These are phyloP conservation scores for Kodamaea hsintzibuensis DNA, from an alignment of 805 yeast species.

Conservation along the genomic window DNA sequence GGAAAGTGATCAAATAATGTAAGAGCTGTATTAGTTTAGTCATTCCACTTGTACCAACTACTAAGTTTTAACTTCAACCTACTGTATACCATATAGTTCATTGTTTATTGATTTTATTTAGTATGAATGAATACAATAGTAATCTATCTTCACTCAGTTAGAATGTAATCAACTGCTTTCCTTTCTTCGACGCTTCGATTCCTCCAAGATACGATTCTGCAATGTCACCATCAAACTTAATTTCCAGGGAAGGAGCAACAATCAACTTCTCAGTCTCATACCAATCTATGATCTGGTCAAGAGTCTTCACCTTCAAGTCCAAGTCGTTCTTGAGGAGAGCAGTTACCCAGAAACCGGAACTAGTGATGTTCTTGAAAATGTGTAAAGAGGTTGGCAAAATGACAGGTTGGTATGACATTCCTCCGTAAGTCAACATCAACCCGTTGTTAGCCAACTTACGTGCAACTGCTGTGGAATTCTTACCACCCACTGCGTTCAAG, in stretches of 20 bases:
- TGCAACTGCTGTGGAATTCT: conserved; percentile 76
- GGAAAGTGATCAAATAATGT: too few relatives aligned
- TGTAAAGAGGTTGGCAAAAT: conserved; percentile 84
- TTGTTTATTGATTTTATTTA: background rate
- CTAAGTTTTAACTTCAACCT: too few relatives aligned
- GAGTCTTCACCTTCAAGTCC: conserved; percentile 37
- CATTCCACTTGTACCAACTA: too few relatives aligned
- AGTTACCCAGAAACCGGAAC: conserved; percentile 94
- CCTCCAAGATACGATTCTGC: conserved; percentile 29
- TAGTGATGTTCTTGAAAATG: conserved; percentile 84
- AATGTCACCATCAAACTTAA: conserved; percentile 20
- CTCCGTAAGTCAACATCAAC: conserved; percentile 88
- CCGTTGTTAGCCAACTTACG: conserved; percentile 78
- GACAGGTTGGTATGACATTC: conserved; percentile 96
- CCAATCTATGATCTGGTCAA: conserved; percentile 41
- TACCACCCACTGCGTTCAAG: conserved; percentile 92
- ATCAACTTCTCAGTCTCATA: conserved; percentile 40
- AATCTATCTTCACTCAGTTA: background rate
- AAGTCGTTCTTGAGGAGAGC: conserved; percentile 39
- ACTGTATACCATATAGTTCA: too few relatives aligned
- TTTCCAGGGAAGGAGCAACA: conserved; percentile 39
- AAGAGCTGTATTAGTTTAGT: too few relatives aligned
- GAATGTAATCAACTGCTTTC: conserved; percentile 40
- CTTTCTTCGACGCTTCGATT: conserved; percentile 33
- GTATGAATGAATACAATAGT: background rate